Evolutionary conservation across 352 stramenopile species (phyloP).

Genomic region (Globisporangium splendens): DNA sequence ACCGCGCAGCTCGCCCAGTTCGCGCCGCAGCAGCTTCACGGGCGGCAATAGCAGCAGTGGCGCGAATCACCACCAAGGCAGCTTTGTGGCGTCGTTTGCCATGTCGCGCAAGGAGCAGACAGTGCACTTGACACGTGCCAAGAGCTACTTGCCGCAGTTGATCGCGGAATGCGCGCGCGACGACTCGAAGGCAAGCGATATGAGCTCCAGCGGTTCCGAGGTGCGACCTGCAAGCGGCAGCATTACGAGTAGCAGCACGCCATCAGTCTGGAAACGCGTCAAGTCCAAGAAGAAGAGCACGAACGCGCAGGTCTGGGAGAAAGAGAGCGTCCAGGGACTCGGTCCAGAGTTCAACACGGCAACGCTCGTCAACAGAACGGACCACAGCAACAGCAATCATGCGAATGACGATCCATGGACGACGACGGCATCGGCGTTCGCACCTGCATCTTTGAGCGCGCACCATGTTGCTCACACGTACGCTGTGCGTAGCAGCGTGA

Average conservation of each 20-base stretch:
- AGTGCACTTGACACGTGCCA: slow-evolving; percentile 19
- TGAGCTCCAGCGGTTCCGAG: not conserved
- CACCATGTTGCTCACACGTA: slow-evolving; percentile 17
- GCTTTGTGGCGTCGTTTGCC: slow-evolving; percentile 47
- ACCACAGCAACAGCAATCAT: not conserved
- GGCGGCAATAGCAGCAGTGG: not conserved
- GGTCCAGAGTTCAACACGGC: slow-evolving; percentile 9
- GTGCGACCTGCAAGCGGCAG: too few species aligned
- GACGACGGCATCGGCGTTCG: not conserved
- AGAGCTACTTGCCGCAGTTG: slow-evolving; percentile 24
- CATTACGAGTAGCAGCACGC: too few species aligned
- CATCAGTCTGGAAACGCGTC: slow-evolving; percentile 20
- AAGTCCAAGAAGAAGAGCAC: slow-evolving; percentile 31
- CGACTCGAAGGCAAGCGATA: not conserved
- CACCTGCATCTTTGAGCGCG: not conserved
- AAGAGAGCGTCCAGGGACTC: slow-evolving; percentile 10
- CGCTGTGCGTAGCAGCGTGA: slow-evolving; percentile 55
- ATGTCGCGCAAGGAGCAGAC: slow-evolving; percentile 45
- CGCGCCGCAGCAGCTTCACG: too few species aligned
- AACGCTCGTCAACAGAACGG: not conserved
- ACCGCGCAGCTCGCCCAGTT: too few species aligned
- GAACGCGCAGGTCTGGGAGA: slow-evolving; percentile 48
- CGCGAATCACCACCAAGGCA: slow-evolving; percentile 18
- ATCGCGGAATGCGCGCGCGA: slow-evolving; percentile 28
- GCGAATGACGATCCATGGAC: not conserved